These are phyloP conservation scores for Suillus weaverae DNA, from an alignment of 768 basidiomycete genomes.

Conservation along the genomic window DNA sequence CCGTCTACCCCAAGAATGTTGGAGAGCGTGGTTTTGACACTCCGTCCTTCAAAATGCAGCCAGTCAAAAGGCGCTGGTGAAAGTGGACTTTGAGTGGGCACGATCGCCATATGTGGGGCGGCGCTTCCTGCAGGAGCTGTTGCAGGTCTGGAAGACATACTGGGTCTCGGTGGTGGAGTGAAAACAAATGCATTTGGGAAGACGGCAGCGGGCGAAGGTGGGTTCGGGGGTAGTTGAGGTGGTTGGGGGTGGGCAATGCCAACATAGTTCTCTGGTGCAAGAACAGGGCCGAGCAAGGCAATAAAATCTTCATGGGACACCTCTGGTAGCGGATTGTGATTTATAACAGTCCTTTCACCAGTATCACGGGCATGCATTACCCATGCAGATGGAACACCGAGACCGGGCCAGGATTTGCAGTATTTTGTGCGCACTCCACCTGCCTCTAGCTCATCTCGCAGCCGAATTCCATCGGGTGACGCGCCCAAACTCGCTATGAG, in stretches of 20 bases:
- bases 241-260: slow-evolving; percentile 22
- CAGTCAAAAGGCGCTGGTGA: slow-evolving; percentile 83
- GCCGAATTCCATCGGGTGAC: slow-evolving; percentile 63
- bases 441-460: slow-evolving; percentile 63
- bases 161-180: slow-evolving; percentile 31
- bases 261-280: slow-evolving; percentile 79
- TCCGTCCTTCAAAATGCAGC: slow-evolving; percentile 84
- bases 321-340: slow-evolving; percentile 86
- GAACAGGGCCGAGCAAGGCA: slow-evolving; percentile 72
- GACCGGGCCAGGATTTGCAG: slow-evolving; percentile 71
- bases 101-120: slow-evolving; percentile 10
- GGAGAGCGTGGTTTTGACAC: slow-evolving; percentile 73
- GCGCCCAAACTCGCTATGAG: slow-evolving; percentile 75
- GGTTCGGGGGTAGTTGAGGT: slow-evolving; percentile 19
- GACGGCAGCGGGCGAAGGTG: slow-evolving; percentile 31
- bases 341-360: slow-evolving; percentile 68
- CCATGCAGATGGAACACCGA: slow-evolving; percentile 81
- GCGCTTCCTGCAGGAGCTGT: slow-evolving; percentile 19
- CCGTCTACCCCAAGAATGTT: slow-evolving; percentile 82
- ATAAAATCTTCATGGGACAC: slow-evolving; percentile 88
- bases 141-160: slow-evolving; percentile 35
- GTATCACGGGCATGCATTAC: slow-evolving; percentile 73
- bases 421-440: slow-evolving; percentile 70
- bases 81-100: slow-evolving; percentile 44
- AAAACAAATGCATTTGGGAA: slow-evolving; percentile 25